phyloP scores from a whole-genome alignment of 1,284 basidiomycete genomes.

The Rhodotorula sp. region DNA sequence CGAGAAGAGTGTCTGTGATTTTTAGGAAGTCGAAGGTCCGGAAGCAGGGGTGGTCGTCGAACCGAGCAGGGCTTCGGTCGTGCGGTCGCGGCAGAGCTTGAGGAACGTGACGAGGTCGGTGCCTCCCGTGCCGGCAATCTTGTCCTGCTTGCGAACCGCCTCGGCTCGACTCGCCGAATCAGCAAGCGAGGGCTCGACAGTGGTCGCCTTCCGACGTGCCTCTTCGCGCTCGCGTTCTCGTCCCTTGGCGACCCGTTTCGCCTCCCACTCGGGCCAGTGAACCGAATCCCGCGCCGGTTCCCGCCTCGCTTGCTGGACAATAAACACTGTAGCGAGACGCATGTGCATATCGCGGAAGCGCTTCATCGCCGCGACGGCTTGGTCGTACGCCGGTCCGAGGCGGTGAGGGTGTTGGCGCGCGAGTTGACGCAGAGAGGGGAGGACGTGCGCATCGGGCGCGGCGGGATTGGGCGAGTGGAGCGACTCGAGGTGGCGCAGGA shows the following conservation, averaged over 20 bases:
- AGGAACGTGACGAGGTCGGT: conserved; percentile 77
- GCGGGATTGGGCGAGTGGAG: conserved; percentile 55
- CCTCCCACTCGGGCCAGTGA: conserved; percentile 73
- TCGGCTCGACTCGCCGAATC: conserved; percentile 50
- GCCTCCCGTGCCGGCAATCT: conserved; percentile 79
- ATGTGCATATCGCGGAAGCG: conserved; percentile 40
- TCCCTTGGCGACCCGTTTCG: conserved; percentile 48
- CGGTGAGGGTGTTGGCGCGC: conserved; percentile 37
- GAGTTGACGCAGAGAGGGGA: conserved; percentile 53
- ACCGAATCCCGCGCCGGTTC: conserved; percentile 49
- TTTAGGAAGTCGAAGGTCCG: neutral
- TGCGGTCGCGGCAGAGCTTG: conserved; percentile 73
- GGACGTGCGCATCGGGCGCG: conserved; percentile 52
- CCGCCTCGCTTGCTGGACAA: conserved; percentile 43
- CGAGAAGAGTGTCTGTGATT: neutral
- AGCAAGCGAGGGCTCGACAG: neutral
- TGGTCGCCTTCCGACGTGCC: conserved; percentile 33
- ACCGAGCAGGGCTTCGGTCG: conserved; percentile 48
- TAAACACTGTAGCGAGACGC: conserved; percentile 28
- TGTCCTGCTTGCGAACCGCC: conserved; percentile 49
- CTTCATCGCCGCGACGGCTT: conserved; percentile 31
- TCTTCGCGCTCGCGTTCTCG: conserved; percentile 43
- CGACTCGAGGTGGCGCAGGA: conserved; percentile 70
- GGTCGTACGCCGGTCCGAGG: conserved; percentile 42
- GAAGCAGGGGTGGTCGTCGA: neutral